These are phyloP conservation scores for Lasiodiplodia theobromae DNA, from an alignment of 2,329 filamentous ascomycete species.

Conservation along the genomic window DNA sequence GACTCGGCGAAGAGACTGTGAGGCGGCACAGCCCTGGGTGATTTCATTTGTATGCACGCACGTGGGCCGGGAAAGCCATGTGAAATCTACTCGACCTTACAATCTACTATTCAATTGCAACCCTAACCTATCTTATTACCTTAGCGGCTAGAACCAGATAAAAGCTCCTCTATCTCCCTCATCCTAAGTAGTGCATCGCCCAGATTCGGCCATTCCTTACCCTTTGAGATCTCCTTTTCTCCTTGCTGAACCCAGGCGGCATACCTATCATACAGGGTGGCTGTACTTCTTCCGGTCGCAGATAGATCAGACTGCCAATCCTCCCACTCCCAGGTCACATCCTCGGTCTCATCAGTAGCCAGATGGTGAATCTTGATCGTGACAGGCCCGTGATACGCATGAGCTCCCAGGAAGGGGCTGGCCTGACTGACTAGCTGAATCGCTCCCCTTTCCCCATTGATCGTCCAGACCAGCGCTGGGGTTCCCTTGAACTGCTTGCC, in stretches of 20 bases:
- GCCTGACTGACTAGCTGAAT: background rate
- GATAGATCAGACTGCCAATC: conserved; percentile 42
- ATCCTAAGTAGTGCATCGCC: conserved; percentile 56
- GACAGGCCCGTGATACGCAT: conserved; percentile 33
- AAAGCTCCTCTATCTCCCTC: conserved; percentile 52
- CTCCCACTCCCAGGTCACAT: conserved; percentile 52
- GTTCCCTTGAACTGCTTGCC: background rate
- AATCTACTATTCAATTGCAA: no score
- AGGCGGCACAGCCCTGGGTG: no score
- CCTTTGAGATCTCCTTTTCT: conserved; percentile 28
- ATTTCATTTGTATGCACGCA: background rate
- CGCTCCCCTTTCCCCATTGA: background rate
- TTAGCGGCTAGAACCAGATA: background rate
- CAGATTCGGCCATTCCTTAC: conserved; percentile 46
- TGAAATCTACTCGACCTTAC: no score
- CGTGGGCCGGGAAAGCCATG: no score
- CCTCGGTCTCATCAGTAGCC: conserved; percentile 37
- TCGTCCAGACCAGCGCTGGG: background rate
- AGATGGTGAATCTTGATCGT: conserved; percentile 39
- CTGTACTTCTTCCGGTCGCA: conserved; percentile 35
- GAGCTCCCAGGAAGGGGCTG: background rate
- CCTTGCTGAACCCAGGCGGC: conserved; percentile 37
- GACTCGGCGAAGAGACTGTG: background rate
- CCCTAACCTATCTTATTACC: background rate
- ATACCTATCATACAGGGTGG: conserved; percentile 42